Base-by-base conservation (phyloP, 2,329 filamentous ascomycete genomes). In the Colletotrichum sp. region DNA sequence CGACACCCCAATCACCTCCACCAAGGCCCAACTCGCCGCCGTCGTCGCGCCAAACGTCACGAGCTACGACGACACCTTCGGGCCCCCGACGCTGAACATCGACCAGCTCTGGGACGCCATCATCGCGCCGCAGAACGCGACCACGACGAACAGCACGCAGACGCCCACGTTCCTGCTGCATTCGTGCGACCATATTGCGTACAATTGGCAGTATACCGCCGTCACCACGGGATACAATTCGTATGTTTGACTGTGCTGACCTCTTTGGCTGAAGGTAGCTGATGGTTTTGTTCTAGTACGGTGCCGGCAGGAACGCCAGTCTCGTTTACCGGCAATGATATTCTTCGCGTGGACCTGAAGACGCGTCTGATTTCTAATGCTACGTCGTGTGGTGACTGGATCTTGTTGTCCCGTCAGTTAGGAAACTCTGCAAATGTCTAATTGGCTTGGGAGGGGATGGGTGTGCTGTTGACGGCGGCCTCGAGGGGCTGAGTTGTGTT, bases 191-290 rank as follows among this genome's bases (percentile, higher is more conserved):
- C 70, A 70, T 18, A 67, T 76, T 21, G 71, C 74, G 6, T 48
- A 55, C 18, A 76, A 73, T 34, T 76, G 74, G 74, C 43, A 56
- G 38, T 74, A 70, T 26, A 26, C 9, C 4, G 72, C 36, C 5
- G 68, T 67, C 1, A 61, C 73, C 2, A 75, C 69, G 2, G 73
- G 63, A 0, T 59, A n/a, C 10, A 75, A 73, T 7, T 69, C 73
- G 73, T 73, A 21, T 26, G 64, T 78, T 82, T 48, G 21, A 62
- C 84, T 84, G 78, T 87, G 14, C 62, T 78, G 21, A n/a, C 6
- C 0, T 21, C 84, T 84, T 76, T 28, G 28, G 28, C 5, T n/a
- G n/a, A n/a, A n/a, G n/a, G n/a, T n/a, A n/a, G n/a, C n/a, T n/a
- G n/a, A n/a, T n/a, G n/a, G n/a, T n/a, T n/a, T n/a, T n/a, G n/a